Conservation (phyloP, 2,329 filamentous ascomycete species). For the Scedosporium boydii region DNA sequence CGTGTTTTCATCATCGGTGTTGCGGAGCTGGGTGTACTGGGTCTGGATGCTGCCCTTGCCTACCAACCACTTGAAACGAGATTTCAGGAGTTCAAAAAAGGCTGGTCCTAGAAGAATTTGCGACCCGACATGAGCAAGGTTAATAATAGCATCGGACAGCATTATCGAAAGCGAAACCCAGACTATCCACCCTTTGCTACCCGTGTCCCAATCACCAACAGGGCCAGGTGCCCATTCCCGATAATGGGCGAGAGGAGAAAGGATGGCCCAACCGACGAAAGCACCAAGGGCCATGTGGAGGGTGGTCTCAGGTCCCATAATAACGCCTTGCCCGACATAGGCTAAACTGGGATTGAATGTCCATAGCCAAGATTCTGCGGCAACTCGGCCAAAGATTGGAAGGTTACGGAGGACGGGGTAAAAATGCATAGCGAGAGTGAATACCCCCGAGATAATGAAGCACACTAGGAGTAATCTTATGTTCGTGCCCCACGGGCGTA, state of each 20-base stretch:
- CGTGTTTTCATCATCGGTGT: not conserved
- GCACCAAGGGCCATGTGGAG: conserved; percentile 92
- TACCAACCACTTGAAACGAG: not conserved
- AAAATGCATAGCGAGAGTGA: conserved; percentile 85
- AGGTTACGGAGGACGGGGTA: conserved; percentile 74
- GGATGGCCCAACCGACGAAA: conserved; percentile 77
- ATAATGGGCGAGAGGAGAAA: conserved; percentile 80
- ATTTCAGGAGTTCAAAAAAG: not conserved
- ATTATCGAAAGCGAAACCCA: conserved; percentile 96
- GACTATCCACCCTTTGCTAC: conserved; percentile 97
- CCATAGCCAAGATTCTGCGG: conserved; percentile 84
- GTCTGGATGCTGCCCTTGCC: not conserved
- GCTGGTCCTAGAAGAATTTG: not conserved
- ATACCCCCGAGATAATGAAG: conserved; percentile 49
- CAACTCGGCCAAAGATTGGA: conserved; percentile 69
- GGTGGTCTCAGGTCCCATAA: conserved; percentile 94
- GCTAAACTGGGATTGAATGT: conserved; percentile 94
- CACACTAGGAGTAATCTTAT: conserved; percentile 46
- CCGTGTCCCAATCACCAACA: conserved; percentile 80
- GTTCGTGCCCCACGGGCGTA: conserved; percentile 30
- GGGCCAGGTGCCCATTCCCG: conserved; percentile 83
- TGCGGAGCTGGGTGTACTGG: not conserved
- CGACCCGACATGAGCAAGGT: conserved; percentile 64
- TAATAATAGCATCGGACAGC: conserved; percentile 87
- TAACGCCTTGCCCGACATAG: conserved; percentile 94